Evolutionary conservation across 2,329 filamentous ascomycete species (phyloP), one percentile per base, ranked within the genome.

Genomic region (Trichoderma pleuroti): DNA sequence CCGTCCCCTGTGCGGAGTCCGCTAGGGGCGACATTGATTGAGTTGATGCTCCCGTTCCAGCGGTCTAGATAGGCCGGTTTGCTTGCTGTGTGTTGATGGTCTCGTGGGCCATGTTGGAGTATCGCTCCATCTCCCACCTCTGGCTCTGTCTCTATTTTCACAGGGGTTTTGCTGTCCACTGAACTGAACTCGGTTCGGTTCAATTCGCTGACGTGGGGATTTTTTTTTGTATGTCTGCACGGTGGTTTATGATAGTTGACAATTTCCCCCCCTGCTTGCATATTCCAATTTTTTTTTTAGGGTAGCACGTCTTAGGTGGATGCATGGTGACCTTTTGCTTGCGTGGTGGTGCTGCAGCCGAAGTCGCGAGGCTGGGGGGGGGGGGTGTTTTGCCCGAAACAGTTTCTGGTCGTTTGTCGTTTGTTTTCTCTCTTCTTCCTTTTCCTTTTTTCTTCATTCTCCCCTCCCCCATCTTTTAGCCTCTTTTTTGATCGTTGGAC

Each of bases 281-380:
- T 26, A 12, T 21, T n/a, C n/a, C n/a, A n/a, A n/a, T n/a, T 28
- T 10, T 64, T 34, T 65, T 52, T 54, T n/a, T 30, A 24, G n/a
- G 46, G 46, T 52, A 52, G 46, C 46, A 52, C 46, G 46, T 21
- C n/a, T 42, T 42, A 36, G 36, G 56, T 34, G 56, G 56, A 32
- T 60, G 56, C 28, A 59, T n/a, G 54, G 56, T 60, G 56, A 60
- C 56, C 60, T 63, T 34, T 34, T 63, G 46, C 16, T 21, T 56
- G n/a, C 62, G 12, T 54, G 32, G n/a, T 34, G 21, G 46, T 52
- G 46, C 62, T 54, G 46, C 34, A 21, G 34, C 26, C 34, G 24
- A 46, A 68, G 52, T 68, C 54, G 66, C 66, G 66, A 68, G 66
- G 66, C 66, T 68, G 66, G 66, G 66, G 42, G 21, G 49, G 24